Evolutionary conservation across 202 grass and related monocot genomes (phyloP), one percentile per base, ranked within the genome.

Genomic region (Alloteropsis angusta): DNA sequence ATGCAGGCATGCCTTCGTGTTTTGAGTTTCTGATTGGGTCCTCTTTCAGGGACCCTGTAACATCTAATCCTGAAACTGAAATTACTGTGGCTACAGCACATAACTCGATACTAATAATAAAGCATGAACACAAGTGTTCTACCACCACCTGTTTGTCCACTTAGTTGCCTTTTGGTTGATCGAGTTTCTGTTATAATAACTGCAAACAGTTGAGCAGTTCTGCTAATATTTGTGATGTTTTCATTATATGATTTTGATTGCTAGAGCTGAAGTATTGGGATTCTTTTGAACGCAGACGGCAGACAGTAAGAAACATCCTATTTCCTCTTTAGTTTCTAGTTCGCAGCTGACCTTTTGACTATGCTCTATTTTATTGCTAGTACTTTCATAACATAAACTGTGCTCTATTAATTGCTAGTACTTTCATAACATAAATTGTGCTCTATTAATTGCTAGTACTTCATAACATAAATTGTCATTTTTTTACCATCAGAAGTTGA

Each of bases 171-270:
- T 53, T 53, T 22, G 9, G 52, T 15, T 9, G 17, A 44, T 58
- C 6, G 54, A 66, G 14, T 78, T 66, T 66, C 17, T 10, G 25
- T 38, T 60, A 74, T 19, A 26, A 68, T 60, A 28, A 70, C 3
- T 54, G n/a, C 49, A 71, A 41, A 25, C 49, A 84, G 17, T 36
- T 80, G 44, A 74, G 44, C 54, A 74, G 34, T 22, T 74, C 6
- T 57, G 41, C 48, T 73, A 35, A 75, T 72, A 19, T 57, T 55
- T 22, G 34, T 49, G 49, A 46, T 13, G 39, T 54, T 37, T 38
- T 57, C 41, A 16, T 55, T n/a, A 15, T 25, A 25, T 86, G 73
- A 75, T 85, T 25, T 19, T 86, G 73, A 75, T 85, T 55, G 22
- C 15, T 79, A 86, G 75, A 87, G 74, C 7, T 80, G 30, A 16